phyloP scores from a whole-genome alignment of 768 basidiomycete species.

The Brasilioporus rufonigricans region DNA sequence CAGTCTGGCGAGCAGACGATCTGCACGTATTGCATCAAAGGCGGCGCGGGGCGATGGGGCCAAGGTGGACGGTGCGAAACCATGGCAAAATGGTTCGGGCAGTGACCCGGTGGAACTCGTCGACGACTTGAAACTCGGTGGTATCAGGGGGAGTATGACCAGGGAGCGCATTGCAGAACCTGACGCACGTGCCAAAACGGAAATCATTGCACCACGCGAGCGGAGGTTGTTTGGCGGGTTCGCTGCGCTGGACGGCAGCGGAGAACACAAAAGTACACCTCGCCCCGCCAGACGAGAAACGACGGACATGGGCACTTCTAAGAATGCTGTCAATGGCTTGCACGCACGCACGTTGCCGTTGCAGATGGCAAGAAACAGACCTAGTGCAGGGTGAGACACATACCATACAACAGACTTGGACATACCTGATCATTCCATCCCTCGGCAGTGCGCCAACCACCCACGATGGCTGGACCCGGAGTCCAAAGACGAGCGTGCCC shows the following conservation, averaged over 20 bases:
- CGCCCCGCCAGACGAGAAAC: slow-evolving; percentile 15
- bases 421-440: neutral
- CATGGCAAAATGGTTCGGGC: neutral
- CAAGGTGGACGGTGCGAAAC: neutral
- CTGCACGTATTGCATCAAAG: slow-evolving; percentile 6
- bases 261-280: slow-evolving; percentile 24
- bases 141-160: neutral
- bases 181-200: neutral
- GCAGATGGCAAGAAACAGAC: slow-evolving; percentile 15
- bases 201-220: neutral
- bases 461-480: slow-evolving; percentile 11
- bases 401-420: neutral
- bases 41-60: neutral
- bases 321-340: neutral
- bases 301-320: neutral
- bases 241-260: slow-evolving; percentile 1
- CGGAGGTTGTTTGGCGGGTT: neutral
- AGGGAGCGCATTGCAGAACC: neutral
- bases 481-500: neutral
- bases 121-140: neutral
- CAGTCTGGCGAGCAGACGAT: slow-evolving; percentile 10
- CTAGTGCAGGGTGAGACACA: slow-evolving; percentile 13
- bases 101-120: slow-evolving; percentile 17
- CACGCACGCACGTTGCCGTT: slow-evolving; percentile 12
- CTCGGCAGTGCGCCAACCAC: neutral